Conservation (phyloP, 2,329 filamentous ascomycete species). For the Chrysoporthe cubensis region DNA sequence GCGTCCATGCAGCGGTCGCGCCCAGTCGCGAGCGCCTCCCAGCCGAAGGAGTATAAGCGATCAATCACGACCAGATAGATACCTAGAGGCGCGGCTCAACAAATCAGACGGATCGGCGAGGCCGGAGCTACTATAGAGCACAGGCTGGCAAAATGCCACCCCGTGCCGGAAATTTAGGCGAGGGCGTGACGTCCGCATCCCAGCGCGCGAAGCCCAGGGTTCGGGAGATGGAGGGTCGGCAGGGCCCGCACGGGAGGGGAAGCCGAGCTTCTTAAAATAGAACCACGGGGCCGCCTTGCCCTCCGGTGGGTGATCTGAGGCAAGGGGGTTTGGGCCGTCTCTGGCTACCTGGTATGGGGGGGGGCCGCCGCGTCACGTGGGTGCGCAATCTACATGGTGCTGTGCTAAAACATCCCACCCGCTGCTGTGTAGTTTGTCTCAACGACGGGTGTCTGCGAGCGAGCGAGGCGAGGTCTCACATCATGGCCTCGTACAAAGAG, state of each 20-base stretch:
- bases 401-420: not conserved
- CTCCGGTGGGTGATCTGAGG: constrained; percentile 4
- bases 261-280: constrained; percentile 10
- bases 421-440: not conserved
- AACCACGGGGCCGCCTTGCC: not conserved
- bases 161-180: not conserved
- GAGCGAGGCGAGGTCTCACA: not conserved
- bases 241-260: constrained; percentile 10
- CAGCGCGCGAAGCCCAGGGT: not conserved
- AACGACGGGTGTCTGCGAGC: not conserved
- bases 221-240: constrained; percentile 7
- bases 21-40: not conserved
- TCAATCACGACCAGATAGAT: too few relatives aligned
- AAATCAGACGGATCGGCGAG: too few relatives aligned
- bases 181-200: not conserved
- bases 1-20: too few relatives aligned
- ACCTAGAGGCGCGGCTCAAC: too few relatives aligned
- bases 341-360: not conserved
- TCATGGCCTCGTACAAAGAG: not conserved
- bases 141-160: too few relatives aligned
- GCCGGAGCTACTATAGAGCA: too few relatives aligned
- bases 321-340: not conserved
- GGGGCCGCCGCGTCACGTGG: constrained; percentile 9
- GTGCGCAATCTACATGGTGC: not conserved
- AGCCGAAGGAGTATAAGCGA: too few relatives aligned